Conservation (phyloP, 1,139 yeast species). For the Kurtzmaniella quercitrusa region DNA sequence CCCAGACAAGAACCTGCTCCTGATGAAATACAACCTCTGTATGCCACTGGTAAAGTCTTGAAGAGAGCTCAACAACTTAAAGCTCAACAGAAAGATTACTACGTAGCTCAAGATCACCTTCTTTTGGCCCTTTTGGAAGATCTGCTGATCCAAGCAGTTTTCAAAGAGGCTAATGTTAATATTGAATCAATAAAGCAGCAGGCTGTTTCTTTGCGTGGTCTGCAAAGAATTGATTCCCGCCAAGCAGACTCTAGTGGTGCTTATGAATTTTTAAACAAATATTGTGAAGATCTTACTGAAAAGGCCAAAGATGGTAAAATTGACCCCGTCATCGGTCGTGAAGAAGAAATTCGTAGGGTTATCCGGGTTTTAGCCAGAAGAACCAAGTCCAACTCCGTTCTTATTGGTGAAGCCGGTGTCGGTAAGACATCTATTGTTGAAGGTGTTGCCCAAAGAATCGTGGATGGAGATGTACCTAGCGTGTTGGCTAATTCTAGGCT, state of each 20-base stretch:
- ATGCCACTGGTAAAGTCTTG: slow-evolving; percentile 66
- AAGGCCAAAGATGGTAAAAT: slow-evolving; percentile 90
- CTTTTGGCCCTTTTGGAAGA: slow-evolving; percentile 83
- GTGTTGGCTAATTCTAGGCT: slow-evolving; percentile 76
- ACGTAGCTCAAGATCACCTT: slow-evolving; percentile 91
- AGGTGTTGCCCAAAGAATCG: slow-evolving; percentile 96
- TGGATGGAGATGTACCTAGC: slow-evolving; percentile 92
- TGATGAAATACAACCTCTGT: slow-evolving; percentile 62
- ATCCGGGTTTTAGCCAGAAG: slow-evolving; percentile 92
- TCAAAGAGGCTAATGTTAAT: slow-evolving; percentile 70
- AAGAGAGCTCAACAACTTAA: slow-evolving; percentile 70
- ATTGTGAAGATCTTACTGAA: slow-evolving; percentile 90
- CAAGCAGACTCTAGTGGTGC: slow-evolving; percentile 87
- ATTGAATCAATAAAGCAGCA: slow-evolving; percentile 73
- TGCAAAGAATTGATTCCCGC: slow-evolving; percentile 87
- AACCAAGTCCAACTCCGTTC: slow-evolving; percentile 91
- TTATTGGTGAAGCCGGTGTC: slow-evolving; percentile 99
- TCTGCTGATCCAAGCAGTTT: slow-evolving; percentile 59
- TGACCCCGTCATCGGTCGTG: slow-evolving; percentile 98
- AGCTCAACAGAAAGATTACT: slow-evolving; percentile 84
- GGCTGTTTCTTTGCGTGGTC: slow-evolving; percentile 83
- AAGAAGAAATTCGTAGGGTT: slow-evolving; percentile 94
- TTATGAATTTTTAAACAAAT: slow-evolving; percentile 80
- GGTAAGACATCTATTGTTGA: slow-evolving; percentile 98
- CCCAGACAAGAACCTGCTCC: slow-evolving; percentile 92